These are phyloP conservation scores for Eustoma russellianum DNA, from an alignment of 257 asterid genomes.

Conservation along the genomic window DNA sequence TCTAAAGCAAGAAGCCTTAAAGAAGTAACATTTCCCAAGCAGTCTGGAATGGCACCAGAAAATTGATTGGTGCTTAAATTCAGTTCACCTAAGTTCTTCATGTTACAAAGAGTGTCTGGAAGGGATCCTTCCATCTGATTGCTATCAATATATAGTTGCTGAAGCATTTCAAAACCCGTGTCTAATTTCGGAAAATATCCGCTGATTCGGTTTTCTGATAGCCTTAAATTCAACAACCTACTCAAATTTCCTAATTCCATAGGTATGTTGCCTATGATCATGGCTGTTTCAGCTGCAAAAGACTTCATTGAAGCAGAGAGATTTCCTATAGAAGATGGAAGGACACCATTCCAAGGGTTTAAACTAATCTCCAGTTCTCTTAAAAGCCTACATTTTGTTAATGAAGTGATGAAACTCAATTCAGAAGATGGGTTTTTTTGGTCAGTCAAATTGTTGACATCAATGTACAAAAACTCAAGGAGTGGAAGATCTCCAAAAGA, in stretches of 20 bases:
- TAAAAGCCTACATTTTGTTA: conserved; percentile 9
- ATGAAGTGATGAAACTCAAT: conserved; percentile 3
- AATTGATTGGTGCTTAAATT: background rate
- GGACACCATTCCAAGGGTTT: conserved; percentile 1
- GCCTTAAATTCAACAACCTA: background rate
- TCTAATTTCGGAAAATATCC: conserved; percentile 1
- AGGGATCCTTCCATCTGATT: conserved; percentile 1
- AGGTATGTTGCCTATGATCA: conserved; percentile 10
- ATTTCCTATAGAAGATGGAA: conserved; percentile 10
- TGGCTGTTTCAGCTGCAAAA: background rate
- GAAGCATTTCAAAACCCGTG: conserved; percentile 3
- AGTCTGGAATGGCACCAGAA: conserved; percentile 1
- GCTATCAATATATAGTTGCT: background rate
- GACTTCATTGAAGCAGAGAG: conserved; percentile 2
- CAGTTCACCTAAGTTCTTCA: background rate
- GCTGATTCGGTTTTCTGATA: background rate
- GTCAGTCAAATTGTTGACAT: conserved; percentile 13
- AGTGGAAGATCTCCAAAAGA: conserved; percentile 23
- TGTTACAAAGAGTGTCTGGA: conserved; percentile 2
- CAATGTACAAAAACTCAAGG: conserved; percentile 11
- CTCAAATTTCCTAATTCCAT: conserved; percentile 8
- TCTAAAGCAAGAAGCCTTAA: background rate
- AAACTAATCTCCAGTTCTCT: background rate
- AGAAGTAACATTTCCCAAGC: background rate
- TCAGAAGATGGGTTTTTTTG: background rate